Evolutionary conservation across 805 yeast genomes (phyloP).

Genomic region (Ogataea nakhonphanomensis): DNA sequence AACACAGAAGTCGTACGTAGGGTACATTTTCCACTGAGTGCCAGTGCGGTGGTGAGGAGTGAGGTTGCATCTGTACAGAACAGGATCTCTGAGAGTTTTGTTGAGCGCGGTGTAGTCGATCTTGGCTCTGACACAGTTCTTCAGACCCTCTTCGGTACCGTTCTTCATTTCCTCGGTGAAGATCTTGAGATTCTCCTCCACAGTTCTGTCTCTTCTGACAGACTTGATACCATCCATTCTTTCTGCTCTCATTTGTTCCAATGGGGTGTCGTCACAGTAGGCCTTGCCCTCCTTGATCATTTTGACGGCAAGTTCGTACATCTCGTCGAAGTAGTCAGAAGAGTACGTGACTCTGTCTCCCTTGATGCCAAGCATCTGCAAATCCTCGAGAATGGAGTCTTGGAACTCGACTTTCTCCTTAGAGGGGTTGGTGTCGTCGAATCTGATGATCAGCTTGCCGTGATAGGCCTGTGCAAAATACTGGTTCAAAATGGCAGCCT

Average conservation of each 20-base stretch:
- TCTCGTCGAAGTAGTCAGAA: constrained; percentile 86
- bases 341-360: constrained; percentile 88
- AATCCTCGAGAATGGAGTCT: constrained; percentile 90
- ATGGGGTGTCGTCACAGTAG: constrained; percentile 94
- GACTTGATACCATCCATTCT: constrained; percentile 97
- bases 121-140: constrained; percentile 94
- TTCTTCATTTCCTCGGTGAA: constrained; percentile 90
- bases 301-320: constrained; percentile 83
- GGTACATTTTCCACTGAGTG: constrained; percentile 89
- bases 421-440: constrained; percentile 97
- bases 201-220: constrained; percentile 84
- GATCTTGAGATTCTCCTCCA: constrained; percentile 85
- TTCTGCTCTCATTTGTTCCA: constrained; percentile 95
- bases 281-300: constrained; percentile 95
- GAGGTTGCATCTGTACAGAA: constrained; percentile 92
- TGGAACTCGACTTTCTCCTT: constrained; percentile 95
- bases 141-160: constrained; percentile 89
- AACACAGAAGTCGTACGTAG: constrained; percentile 98
- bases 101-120: constrained; percentile 87
- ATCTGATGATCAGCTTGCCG: constrained; percentile 94
- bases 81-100: constrained; percentile 97
- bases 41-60: constrained; percentile 99
- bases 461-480: constrained; percentile 94
- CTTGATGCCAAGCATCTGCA: constrained; percentile 83
- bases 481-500: constrained; percentile 95